Conservation (phyloP, 75 land plant species). For the Cryptomeria japonica region DNA sequence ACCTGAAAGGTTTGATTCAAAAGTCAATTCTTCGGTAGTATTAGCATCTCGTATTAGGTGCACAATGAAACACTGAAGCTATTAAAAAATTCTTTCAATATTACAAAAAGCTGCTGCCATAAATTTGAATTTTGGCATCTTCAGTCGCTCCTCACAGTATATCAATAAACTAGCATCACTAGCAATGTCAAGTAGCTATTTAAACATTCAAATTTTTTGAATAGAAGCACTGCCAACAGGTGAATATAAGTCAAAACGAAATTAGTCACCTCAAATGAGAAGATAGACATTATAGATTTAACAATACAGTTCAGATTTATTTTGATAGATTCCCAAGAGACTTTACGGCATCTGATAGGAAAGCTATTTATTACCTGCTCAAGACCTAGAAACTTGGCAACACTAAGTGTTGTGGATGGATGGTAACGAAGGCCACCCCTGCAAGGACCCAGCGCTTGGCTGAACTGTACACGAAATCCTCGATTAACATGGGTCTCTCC, state of each 20-base stretch:
- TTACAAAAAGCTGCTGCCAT: not conserved
- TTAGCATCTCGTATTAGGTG: not conserved
- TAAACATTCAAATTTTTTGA: not conserved
- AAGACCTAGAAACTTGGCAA: constrained; percentile 90
- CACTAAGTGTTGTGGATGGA: constrained; percentile 82
- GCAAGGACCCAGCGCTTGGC: constrained; percentile 92
- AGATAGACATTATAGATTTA: not conserved
- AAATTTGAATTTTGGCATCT: not conserved
- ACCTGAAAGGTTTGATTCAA: not conserved
- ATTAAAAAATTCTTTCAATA: not conserved
- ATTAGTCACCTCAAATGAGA: not conserved
- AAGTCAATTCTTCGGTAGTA: not conserved
- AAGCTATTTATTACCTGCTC: constrained; percentile 72
- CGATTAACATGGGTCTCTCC: constrained; percentile 97
- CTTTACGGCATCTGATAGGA: not conserved
- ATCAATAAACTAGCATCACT: not conserved
- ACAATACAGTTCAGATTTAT: not conserved
- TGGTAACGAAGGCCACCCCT: constrained; percentile 97
- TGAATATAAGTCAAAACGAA: not conserved
- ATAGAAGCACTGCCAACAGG: not conserved
- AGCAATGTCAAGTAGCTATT: not conserved
- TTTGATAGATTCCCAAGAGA: not conserved
- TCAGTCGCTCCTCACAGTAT: not conserved
- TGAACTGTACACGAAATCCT: constrained; percentile 95
- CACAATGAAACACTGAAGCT: not conserved